Conservation (phyloP, 2,329 filamentous ascomycete species). For the Aspergillus sergii region DNA sequence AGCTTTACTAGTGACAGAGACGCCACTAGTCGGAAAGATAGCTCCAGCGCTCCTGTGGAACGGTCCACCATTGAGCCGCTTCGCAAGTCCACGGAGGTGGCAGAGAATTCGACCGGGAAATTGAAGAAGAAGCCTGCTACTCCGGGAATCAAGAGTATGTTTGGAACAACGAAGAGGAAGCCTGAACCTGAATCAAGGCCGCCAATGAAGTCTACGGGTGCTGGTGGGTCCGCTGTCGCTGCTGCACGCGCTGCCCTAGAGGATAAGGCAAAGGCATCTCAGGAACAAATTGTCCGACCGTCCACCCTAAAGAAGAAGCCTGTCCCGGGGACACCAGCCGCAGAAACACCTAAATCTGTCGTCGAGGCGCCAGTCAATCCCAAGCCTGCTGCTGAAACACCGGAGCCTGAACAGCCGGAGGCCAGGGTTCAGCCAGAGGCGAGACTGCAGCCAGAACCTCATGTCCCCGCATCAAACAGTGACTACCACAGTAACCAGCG, state of each 20-base stretch:
- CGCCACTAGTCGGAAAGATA: slow-evolving; percentile 15
- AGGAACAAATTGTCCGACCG: slow-evolving; percentile 28
- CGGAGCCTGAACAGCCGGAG: slow-evolving; percentile 24
- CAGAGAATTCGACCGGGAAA: slow-evolving; percentile 44
- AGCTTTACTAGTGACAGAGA: slow-evolving; percentile 18
- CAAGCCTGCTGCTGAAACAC: slow-evolving; percentile 6
- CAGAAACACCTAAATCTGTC: slow-evolving; percentile 9
- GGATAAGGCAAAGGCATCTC: slow-evolving; percentile 37
- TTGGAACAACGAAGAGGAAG: slow-evolving; percentile 46
- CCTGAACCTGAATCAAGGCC: slow-evolving; percentile 26
- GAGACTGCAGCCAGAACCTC: slow-evolving; percentile 8
- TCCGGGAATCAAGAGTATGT: slow-evolving; percentile 48
- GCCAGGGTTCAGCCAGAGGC: slow-evolving; percentile 14
- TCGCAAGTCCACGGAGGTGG: slow-evolving; percentile 33
- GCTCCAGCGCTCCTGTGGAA: slow-evolving; percentile 21
- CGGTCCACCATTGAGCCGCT: slow-evolving; percentile 32
- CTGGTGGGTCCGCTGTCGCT: slow-evolving; percentile 41
- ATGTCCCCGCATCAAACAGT: slow-evolving; percentile 19
- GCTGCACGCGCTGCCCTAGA: slow-evolving; percentile 47
- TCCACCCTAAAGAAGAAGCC: slow-evolving; percentile 39
- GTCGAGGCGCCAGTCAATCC: slow-evolving; percentile 15
- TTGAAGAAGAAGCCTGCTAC: slow-evolving; percentile 47
- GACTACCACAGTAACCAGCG: slow-evolving; percentile 46
- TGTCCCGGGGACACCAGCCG: slow-evolving; percentile 21
- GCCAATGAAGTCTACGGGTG: slow-evolving; percentile 36